Evolutionary conservation across 805 yeast species (phyloP), one percentile per base, ranked within the genome.

Genomic region (Kockiozyma suomiensis): DNA sequence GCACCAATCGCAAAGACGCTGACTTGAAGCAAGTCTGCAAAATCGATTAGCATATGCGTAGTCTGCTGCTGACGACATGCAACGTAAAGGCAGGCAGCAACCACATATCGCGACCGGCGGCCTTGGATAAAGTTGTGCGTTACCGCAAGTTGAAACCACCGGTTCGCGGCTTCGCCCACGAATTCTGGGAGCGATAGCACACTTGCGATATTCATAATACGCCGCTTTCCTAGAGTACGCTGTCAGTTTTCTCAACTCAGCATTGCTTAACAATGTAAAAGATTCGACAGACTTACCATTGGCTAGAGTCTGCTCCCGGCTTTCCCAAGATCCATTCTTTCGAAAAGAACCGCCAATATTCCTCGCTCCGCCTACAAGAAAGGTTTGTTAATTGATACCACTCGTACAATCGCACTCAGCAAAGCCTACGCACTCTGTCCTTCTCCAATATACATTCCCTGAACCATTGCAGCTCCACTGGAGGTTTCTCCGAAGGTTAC

Each of bases 1-100:
- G 99, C 96, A 46, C 99, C 99, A 52, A 94, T 86, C 2, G 96
- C 89, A 73, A 87, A 94, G 0, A 94, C 98, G 45, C 94, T 88
- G 12, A 92, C 90, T 72, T 88, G 97, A 45, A 96, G 78, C 65
- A 93, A 78, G 46, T 97, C 88, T 15, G 96, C 88, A 72, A 94
- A 94, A 75, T 94, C 99, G 69, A 94, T 92, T 68, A 94, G 80
- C 97, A 94, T 91, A 71, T 93, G 97, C 68, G 88, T 94, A 0
- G 98, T 92, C 72, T 84, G 82, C 69, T 87, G 93, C 71, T 86
- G 87, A 70, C 99, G 85, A 74, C 99, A 94, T 0, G 98, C 97
- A 50, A 94, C 84, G 71, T 94, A 94, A 35, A 94, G 79, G 75
- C 99, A 94, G 0, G 98, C 91, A 0, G 97, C 96, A 56, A 92